phyloP scores from a whole-genome alignment of 345 rosid genomes.

The Nasturtium officinale region DNA sequence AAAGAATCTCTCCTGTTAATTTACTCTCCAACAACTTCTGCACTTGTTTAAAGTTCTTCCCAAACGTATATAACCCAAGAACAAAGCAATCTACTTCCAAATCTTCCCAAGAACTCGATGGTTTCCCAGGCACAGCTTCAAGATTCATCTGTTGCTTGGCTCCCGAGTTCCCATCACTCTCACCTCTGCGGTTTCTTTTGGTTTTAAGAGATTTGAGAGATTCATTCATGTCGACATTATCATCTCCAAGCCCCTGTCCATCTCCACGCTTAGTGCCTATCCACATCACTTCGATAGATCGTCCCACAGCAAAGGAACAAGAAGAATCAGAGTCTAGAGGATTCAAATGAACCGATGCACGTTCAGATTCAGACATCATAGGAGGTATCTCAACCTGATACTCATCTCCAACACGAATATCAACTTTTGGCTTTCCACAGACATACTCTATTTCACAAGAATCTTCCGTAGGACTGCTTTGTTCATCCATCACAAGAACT shows the following conservation, averaged over 20 bases:
- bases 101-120: constrained; percentile 47
- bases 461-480: constrained; percentile 34
- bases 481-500: constrained; percentile 36
- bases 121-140: constrained; percentile 45
- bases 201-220: constrained; percentile 44
- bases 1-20: constrained; percentile 51
- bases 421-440: constrained; percentile 51
- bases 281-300: constrained; percentile 54
- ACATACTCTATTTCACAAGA: constrained; percentile 44
- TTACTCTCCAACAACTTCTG: constrained; percentile 52
- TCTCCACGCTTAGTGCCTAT: constrained; percentile 32
- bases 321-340: constrained; percentile 42
- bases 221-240: constrained; percentile 35
- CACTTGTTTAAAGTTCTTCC: constrained; percentile 52
- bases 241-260: constrained; percentile 15
- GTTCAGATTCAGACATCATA: constrained; percentile 49
- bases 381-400: constrained; percentile 66
- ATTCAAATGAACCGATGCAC: constrained; percentile 32
- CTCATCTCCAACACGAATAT: constrained; percentile 59
- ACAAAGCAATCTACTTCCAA: constrained; percentile 52
- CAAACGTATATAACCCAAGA: constrained; percentile 62
- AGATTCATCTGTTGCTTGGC: constrained; percentile 33
- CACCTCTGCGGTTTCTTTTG: constrained; percentile 40
- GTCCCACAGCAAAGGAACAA: constrained; percentile 50
- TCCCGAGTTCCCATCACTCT: constrained; percentile 18